Evolutionary conservation across 352 stramenopile genomes (phyloP).

Genomic region (Globisporangium takayamanum): DNA sequence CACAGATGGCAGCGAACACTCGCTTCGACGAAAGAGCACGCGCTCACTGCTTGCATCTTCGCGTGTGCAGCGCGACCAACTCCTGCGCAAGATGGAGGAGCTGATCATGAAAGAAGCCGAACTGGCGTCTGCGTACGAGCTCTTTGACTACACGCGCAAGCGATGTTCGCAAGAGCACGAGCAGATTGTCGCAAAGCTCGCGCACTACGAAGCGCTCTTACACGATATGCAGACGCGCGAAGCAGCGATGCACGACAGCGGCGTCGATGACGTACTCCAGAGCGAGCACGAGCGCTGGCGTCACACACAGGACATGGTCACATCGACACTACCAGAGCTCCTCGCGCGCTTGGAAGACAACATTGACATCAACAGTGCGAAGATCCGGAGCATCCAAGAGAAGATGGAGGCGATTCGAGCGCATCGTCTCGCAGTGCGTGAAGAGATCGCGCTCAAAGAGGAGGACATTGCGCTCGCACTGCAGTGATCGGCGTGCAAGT

Average conservation of each 20-base stretch:
- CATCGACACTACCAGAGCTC: conserved; percentile 39
- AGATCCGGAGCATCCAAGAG: conserved; percentile 52
- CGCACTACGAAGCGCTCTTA: conserved; percentile 37
- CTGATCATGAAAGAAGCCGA: conserved; percentile 60
- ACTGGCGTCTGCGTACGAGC: conserved; percentile 45
- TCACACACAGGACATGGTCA: conserved; percentile 49
- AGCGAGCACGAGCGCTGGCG: conserved; percentile 38
- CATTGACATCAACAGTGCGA: conserved; percentile 57
- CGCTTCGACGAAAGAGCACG: conserved; percentile 7
- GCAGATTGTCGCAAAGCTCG: conserved; percentile 38
- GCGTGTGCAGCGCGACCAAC: conserved; percentile 39
- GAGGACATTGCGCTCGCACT: conserved; percentile 55
- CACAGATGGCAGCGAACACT: not conserved
- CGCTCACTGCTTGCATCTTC: conserved; percentile 28
- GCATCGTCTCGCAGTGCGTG: conserved; percentile 39
- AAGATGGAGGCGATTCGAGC: conserved; percentile 45
- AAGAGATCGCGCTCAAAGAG: conserved; percentile 52
- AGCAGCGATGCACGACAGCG: conserved; percentile 4
- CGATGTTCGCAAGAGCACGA: conserved; percentile 37
- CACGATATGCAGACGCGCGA: conserved; percentile 21
- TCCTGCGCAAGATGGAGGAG: conserved; percentile 56
- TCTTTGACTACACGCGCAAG: conserved; percentile 49
- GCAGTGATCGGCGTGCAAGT: conserved; percentile 7
- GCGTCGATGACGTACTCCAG: conserved; percentile 20
- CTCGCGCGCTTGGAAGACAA: conserved; percentile 47